Evolutionary conservation across 768 basidiomycete genomes (phyloP), one percentile per base, ranked within the genome.

Genomic region (Kondoa subrosea): DNA sequence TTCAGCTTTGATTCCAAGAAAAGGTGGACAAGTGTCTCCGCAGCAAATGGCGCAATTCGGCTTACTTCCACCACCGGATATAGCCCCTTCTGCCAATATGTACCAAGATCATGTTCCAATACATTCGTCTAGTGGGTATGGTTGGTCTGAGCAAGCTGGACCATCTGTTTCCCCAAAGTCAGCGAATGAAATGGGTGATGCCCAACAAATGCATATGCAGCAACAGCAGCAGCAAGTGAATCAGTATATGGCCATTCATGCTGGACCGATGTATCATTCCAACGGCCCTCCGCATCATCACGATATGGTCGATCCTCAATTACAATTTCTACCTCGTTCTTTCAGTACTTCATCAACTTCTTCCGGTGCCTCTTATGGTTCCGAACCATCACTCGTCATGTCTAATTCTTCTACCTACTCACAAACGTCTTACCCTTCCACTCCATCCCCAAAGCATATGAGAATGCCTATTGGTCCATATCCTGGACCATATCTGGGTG

Each of bases 111-210:
- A 8, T 50, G 40, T 50, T 8, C 40, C 8, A 8, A 21, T 21
- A 8, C 40, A 50, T 50, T 50, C 40, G 40, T 50, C 40, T 50
- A 50, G 12, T 21, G 40, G 40, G 12, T 50, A 50, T 50, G 40
- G 40, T 8, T 50, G 21, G 8, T 50, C 8, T 50, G 40, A 50
- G 21, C 40, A 50, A n/a, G n/a, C n/a, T n/a, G 40, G 12, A 50
- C 12, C 40, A 50, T 8, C 21, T 21, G 21, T 21, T 21, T 8
- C 40, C 40, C 40, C 8, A 21, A 50, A 50, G 40, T 50, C 40
- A 8, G 40, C 40, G 40, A 89, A 87, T 72, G 87, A 89, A 72
- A 90, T 89, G 40, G 12, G 21, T 8, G 21, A 50, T 50, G n/a
- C n/a, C n/a, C 40, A 50, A 21, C 40, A 50, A 21, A 8, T 8